phyloP scores from a whole-genome alignment of 2,329 filamentous ascomycete genomes.

The Parastagonospora avenae region DNA sequence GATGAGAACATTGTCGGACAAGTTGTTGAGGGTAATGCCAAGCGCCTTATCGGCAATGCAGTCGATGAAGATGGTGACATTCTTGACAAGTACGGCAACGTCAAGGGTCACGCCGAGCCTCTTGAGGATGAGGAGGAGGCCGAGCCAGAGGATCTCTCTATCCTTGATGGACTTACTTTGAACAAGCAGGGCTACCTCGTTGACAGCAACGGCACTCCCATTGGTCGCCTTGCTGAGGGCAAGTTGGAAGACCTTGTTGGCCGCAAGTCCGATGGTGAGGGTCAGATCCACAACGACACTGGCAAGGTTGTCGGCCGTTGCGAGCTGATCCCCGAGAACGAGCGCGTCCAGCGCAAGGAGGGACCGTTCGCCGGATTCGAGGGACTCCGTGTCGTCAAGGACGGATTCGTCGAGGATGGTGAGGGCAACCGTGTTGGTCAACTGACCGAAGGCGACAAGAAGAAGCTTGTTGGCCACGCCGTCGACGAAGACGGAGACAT shows the following conservation, averaged over 20 bases:
- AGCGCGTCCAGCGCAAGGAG: constrained; percentile 62
- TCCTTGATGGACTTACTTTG: constrained; percentile 58
- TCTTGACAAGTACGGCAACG: constrained; percentile 65
- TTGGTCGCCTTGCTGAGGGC: constrained; percentile 62
- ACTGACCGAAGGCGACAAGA: constrained; percentile 71
- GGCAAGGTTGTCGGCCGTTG: constrained; percentile 63
- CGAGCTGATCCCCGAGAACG: constrained; percentile 62
- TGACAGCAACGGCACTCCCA: constrained; percentile 57
- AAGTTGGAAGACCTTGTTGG: constrained; percentile 62
- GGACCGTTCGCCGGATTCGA: constrained; percentile 71
- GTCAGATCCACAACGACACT: constrained; percentile 61
- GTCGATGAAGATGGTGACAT: constrained; percentile 69
- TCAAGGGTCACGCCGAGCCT: constrained; percentile 65
- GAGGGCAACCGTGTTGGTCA: constrained; percentile 78
- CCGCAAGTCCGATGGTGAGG: constrained; percentile 60
- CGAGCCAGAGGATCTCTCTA: constrained; percentile 55
- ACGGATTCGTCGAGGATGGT: constrained; percentile 75
- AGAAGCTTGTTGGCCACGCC: constrained; percentile 71
- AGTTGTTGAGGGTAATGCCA: constrained; percentile 63
- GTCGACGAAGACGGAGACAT: constrained; percentile 86
- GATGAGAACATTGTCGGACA: constrained; percentile 58
- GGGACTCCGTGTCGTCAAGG: constrained; percentile 69
- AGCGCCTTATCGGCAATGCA: constrained; percentile 63
- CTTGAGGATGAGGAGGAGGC: constrained; percentile 52
- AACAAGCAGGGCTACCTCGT: constrained; percentile 67